phyloP scores from a whole-genome alignment of 495 filamentous ascomycete species.

The Xylaria sp. region DNA sequence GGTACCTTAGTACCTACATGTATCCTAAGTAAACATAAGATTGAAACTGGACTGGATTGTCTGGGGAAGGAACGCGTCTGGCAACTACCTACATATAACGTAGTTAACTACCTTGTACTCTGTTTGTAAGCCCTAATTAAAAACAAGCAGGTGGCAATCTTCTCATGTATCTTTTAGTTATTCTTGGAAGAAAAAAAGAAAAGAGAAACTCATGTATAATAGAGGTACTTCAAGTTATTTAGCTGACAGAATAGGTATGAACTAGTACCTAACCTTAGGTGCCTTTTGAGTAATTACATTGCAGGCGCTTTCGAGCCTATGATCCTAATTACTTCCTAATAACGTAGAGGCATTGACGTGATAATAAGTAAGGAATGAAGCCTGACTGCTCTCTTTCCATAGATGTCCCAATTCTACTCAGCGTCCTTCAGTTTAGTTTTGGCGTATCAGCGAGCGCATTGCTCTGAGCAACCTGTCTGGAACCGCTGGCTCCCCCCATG shows the following conservation, averaged over 20 bases:
- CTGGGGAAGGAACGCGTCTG: not conserved
- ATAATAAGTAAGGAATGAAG: not conserved
- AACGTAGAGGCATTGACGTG: not conserved
- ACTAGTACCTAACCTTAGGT: too few species aligned
- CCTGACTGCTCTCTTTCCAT: not conserved
- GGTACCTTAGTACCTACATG: not conserved
- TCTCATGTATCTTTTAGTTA: not conserved
- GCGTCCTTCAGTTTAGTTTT: not conserved
- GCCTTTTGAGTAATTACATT: not conserved
- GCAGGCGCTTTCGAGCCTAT: not conserved
- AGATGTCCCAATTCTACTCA: not conserved
- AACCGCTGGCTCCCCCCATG: constrained; percentile 10
- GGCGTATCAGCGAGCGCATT: constrained; percentile 13
- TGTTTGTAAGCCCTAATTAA: not conserved
- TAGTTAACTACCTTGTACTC: not conserved
- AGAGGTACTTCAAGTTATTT: too few species aligned
- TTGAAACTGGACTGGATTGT: not conserved
- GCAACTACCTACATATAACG: not conserved
- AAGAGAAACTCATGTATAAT: too few species aligned
- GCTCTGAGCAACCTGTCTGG: constrained; percentile 4
- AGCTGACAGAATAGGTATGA: too few species aligned
- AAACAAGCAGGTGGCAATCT: not conserved
- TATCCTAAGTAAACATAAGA: not conserved
- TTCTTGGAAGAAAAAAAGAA: too few species aligned
- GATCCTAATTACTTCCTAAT: not conserved